Conservation (phyloP, 164 flowering plant species). For the Aristolochia californica region DNA sequence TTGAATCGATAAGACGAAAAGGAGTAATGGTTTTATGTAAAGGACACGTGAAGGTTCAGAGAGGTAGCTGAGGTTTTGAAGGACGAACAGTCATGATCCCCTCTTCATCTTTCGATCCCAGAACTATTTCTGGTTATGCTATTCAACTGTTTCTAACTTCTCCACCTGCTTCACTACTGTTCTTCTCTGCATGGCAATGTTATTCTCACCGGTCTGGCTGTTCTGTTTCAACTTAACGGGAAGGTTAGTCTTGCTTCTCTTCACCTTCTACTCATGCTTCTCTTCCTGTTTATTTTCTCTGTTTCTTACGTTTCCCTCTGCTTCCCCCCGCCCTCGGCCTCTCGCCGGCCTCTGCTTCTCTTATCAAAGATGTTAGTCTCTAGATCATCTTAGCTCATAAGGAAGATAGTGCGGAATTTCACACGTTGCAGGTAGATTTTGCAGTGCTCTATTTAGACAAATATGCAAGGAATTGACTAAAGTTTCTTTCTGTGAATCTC, state of each 20-base stretch:
- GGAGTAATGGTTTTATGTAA: too few relatives aligned
- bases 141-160: too few relatives aligned
- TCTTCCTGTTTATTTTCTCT: not conserved
- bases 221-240: too few relatives aligned
- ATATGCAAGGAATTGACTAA: too few relatives aligned
- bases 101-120: too few relatives aligned
- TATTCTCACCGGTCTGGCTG: not conserved
- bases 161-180: not conserved
- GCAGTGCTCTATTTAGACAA: not conserved
- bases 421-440: not conserved
- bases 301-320: not conserved
- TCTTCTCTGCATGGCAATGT: not conserved
- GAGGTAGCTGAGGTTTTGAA: too few relatives aligned
- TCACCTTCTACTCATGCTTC: not conserved
- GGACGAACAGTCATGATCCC: too few relatives aligned
- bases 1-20: too few relatives aligned
- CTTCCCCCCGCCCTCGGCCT: not conserved
- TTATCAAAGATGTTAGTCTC: not conserved
- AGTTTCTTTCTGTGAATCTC: not conserved
- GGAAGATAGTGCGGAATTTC: not conserved
- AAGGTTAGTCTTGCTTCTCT: not conserved
- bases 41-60: too few relatives aligned
- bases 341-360: not conserved
- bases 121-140: too few relatives aligned
- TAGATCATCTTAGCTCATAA: too few relatives aligned